Base-by-base conservation (phyloP, 352 stramenopile genomes). In the Globisporangium cylindrosporum region DNA sequence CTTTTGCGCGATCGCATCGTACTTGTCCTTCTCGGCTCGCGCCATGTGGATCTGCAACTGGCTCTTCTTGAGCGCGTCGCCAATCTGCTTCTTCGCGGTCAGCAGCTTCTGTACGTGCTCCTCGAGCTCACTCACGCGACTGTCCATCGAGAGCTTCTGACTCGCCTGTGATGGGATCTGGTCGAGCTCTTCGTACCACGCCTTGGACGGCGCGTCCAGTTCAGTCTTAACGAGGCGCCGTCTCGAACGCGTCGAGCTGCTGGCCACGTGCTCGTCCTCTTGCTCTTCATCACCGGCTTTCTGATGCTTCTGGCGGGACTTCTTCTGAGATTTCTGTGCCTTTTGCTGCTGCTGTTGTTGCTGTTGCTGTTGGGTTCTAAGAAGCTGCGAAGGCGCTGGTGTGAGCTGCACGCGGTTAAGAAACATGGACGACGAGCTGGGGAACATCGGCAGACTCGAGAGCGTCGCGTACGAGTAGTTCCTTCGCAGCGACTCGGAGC, bases 41-140 rank as follows among this genome's bases (percentile, higher is more conserved):
- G 77, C 72, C 24, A 59, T 61, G 9, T 53, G 57, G 36, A 79
- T 73, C 59, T 87, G 68, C 10, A 70, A 61, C 54, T 84, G 73
- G 34, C 77, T 84, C 38, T 74, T 68, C 25, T 76, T 68, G 29
- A 85, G 57, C 22, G 76, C 72, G 7, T 73, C 76, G 20, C 70
- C 72, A 32, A 88, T 73, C 59, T 83, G 72, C 10, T 69, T 66
- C 25, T 80, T 82, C 8, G 72, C 80, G 3, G 29, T 55, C 36
- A 80, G 66, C 12, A 88, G 54, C 41, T 77, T 74, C 49, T 77
- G 66, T 60, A 88, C 76, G 22, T 77, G 77, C 38, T 74, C 68
- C 25, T 86, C 69, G 20, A 88, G 55, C 56, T 86, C 73, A 8
- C 53, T 59, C 49, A 77, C 72, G 32, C 80, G 74, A 18, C 76